A percentile compares a stretch with the other conserved stretches of the same genome.
Conservation (phyloP, 2,329 filamentous ascomycete species). For the Raffaelea arxii region DNA sequence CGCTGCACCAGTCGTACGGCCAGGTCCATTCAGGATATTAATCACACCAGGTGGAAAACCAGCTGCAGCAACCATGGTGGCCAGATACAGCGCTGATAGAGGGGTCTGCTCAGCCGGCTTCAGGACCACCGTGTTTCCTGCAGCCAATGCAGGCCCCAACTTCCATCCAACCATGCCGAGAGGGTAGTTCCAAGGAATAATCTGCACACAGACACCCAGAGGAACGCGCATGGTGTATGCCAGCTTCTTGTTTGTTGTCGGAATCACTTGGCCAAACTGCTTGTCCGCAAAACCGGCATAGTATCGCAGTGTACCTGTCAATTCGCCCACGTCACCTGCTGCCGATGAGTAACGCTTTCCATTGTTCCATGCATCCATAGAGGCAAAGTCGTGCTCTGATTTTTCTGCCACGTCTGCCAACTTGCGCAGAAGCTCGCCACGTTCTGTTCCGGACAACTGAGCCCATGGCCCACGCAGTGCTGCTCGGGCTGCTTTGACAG, state of each 20-base stretch:
- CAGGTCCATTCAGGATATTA: slow-evolving; percentile 28
- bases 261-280: slow-evolving; percentile 23
- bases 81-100: slow-evolving; percentile 25
- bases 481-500: slow-evolving; percentile 58
- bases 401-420: slow-evolving; percentile 30
- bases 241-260: slow-evolving; percentile 31
- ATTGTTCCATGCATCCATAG: slow-evolving; percentile 30
- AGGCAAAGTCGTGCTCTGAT: slow-evolving; percentile 21
- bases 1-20: slow-evolving; percentile 18
- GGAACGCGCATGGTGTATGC: slow-evolving; percentile 18
- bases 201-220: slow-evolving; percentile 17
- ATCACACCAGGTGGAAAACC: slow-evolving; percentile 32
- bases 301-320: slow-evolving; percentile 26
- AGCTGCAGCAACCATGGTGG: slow-evolving; percentile 24
- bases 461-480: slow-evolving; percentile 66
- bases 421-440: slow-evolving; percentile 33
- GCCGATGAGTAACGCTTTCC: slow-evolving; percentile 22
- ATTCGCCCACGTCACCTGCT: slow-evolving; percentile 26
- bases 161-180: slow-evolving; percentile 25
- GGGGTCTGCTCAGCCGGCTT: too few species aligned
- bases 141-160: slow-evolving; percentile 26
- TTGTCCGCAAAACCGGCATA: slow-evolving; percentile 27
- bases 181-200: slow-evolving; percentile 28
- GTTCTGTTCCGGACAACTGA: slow-evolving; percentile 61
- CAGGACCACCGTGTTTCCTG: slow-evolving; percentile 31